A percentile compares a stretch with the other conserved stretches of the same genome.
phyloP scores from a whole-genome alignment of 257 asterid genomes.

The Handroanthus guayacan region DNA sequence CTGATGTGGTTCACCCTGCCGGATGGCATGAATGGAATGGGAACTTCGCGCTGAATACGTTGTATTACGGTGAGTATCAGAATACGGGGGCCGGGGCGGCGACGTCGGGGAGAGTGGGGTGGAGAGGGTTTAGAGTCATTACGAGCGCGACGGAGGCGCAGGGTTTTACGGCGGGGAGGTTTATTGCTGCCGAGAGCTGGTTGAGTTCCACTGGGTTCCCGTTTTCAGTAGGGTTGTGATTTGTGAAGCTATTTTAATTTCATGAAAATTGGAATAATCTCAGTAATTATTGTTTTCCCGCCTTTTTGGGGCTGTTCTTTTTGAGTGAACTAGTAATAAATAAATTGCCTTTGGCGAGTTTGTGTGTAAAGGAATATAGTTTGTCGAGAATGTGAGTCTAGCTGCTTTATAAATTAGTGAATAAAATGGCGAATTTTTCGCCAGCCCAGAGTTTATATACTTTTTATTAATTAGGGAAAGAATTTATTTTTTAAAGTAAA shows the following conservation, averaged over 20 bases:
- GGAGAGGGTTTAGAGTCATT: slow-evolving; percentile 66
- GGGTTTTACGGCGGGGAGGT: slow-evolving; percentile 52
- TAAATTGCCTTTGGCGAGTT: neutral
- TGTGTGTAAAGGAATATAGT: slow-evolving; percentile 10
- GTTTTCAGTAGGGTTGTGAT: slow-evolving; percentile 55
- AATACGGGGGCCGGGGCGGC: slow-evolving; percentile 69
- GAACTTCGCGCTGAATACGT: slow-evolving; percentile 56
- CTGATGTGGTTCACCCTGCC: slow-evolving; percentile 56
- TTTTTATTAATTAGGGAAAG: no score
- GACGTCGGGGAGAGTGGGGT: slow-evolving; percentile 58
- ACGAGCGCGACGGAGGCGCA: slow-evolving; percentile 70
- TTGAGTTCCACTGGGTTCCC: slow-evolving; percentile 66
- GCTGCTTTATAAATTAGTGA: neutral
- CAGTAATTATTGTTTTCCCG: neutral
- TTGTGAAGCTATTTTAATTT: neutral
- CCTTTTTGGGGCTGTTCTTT: neutral
- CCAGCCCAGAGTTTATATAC: no score
- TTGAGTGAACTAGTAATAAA: neutral
- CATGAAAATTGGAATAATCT: neutral
- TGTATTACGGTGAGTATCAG: slow-evolving; percentile 61
- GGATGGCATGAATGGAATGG: slow-evolving; percentile 83
- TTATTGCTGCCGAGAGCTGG: slow-evolving; percentile 73
- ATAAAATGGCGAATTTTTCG: neutral
- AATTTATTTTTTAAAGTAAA: no score
- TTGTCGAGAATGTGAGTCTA: neutral